A percentile compares a stretch with the other conserved stretches of the same genome.
phyloP scores from a whole-genome alignment of 352 stramenopile genomes.

The Pythium dissimile region DNA sequence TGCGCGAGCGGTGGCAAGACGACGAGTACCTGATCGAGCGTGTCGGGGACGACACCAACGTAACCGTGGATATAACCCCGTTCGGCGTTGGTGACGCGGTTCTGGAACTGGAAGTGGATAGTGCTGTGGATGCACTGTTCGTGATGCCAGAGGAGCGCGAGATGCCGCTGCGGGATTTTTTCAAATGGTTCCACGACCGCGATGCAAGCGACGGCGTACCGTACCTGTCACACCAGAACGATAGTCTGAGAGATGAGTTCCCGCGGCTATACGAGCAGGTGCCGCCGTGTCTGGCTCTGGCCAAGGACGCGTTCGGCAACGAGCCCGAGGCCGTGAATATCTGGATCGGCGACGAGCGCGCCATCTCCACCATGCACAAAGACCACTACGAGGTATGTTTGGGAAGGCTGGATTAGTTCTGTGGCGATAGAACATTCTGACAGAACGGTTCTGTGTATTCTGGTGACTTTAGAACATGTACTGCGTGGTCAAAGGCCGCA shows the following conservation, averaged over 20 bases:
- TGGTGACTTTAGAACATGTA: slow-evolving; percentile 91
- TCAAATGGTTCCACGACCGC: slow-evolving; percentile 42
- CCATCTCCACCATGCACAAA: slow-evolving; percentile 96
- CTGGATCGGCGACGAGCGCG: slow-evolving; percentile 96
- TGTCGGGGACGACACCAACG: slow-evolving; percentile 29
- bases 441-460: background rate
- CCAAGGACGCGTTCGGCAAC: slow-evolving; percentile 71
- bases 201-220: slow-evolving; percentile 66
- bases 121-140: slow-evolving; percentile 37
- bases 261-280: slow-evolving; percentile 62
- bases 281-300: slow-evolving; percentile 50
- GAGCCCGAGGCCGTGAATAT: slow-evolving; percentile 92
- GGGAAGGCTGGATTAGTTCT: background rate
- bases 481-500: slow-evolving; percentile 93
- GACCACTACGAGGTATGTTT: slow-evolving; percentile 93
- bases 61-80: slow-evolving; percentile 79
- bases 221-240: slow-evolving; percentile 86
- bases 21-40: slow-evolving; percentile 54
- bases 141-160: slow-evolving; percentile 80
- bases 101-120: slow-evolving; percentile 29
- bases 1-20: slow-evolving; percentile 45
- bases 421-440: slow-evolving; percentile 80
- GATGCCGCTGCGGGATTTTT: slow-evolving; percentile 63
- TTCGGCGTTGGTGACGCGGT: slow-evolving; percentile 73
- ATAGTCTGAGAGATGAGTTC: slow-evolving; percentile 72